Conservation (phyloP, 352 stramenopile genomes). For the Phytophthora fragariae region DNA sequence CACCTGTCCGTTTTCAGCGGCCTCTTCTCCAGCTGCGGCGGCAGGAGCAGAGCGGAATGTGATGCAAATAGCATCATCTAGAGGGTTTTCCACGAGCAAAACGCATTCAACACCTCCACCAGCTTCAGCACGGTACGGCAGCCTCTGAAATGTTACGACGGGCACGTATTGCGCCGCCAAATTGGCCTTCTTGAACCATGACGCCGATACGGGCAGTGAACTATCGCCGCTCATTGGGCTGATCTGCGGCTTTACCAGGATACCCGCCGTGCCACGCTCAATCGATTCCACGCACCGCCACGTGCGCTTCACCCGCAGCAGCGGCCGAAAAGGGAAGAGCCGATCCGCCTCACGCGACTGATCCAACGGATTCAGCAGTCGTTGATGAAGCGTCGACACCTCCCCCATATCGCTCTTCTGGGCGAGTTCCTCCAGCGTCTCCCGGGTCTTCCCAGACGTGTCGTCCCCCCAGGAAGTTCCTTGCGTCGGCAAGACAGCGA, state of each 20-base stretch:
- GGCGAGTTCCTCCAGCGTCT: slow-evolving; percentile 37
- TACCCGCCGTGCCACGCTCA: slow-evolving; percentile 71
- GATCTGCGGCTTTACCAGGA: slow-evolving; percentile 92
- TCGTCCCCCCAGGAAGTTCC: slow-evolving; percentile 17
- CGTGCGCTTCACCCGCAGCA: slow-evolving; percentile 83
- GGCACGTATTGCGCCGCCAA: slow-evolving; percentile 80
- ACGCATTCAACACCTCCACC: slow-evolving; percentile 49
- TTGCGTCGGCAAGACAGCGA: slow-evolving; percentile 35
- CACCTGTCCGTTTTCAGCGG: slow-evolving; percentile 45
- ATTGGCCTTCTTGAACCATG: slow-evolving; percentile 91
- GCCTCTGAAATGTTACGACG: slow-evolving; percentile 73
- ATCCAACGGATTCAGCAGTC: slow-evolving; percentile 71
- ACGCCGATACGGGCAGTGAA: slow-evolving; percentile 75
- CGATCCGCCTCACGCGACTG: slow-evolving; percentile 56
- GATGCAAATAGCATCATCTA: slow-evolving; percentile 78
- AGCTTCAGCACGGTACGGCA: slow-evolving; percentile 46
- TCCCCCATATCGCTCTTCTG: slow-evolving; percentile 51
- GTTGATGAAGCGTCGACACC: slow-evolving; percentile 67
- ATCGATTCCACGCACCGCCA: slow-evolving; percentile 90
- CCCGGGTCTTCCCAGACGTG: slow-evolving; percentile 21
- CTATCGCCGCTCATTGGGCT: slow-evolving; percentile 91
- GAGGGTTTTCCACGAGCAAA: slow-evolving; percentile 84
- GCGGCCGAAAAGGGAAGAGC: slow-evolving; percentile 70
- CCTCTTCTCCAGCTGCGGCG: slow-evolving; percentile 1
- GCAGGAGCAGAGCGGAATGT: slow-evolving; percentile 41